A percentile compares a stretch with the other conserved stretches of the same genome.
Conservation (phyloP, 768 basidiomycete genomes). For the Lentinus tigrinus region DNA sequence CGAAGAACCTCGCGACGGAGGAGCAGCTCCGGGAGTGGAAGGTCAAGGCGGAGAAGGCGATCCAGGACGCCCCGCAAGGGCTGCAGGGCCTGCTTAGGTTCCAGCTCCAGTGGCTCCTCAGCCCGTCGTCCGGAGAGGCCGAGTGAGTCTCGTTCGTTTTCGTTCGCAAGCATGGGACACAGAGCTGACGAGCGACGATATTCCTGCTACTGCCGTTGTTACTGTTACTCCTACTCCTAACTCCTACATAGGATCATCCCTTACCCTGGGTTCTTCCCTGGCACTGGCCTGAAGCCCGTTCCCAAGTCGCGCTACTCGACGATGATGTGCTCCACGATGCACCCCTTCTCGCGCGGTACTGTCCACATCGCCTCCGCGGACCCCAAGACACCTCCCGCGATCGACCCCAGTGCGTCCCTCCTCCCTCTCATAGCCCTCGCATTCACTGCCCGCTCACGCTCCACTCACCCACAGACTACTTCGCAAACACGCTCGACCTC, state of each 20-base stretch:
- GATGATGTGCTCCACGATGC: background rate
- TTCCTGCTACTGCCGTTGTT: background rate
- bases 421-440: background rate
- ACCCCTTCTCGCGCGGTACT: conserved; percentile 5
- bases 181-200: background rate
- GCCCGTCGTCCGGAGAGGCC: background rate
- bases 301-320: background rate
- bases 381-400: conserved; percentile 21
- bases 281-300: background rate
- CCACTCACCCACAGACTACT: background rate
- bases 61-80: background rate
- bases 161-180: background rate
- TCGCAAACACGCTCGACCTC: conserved; percentile 7
- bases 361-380: conserved; percentile 25
- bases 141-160: conserved; percentile 1
- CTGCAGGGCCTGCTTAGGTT: conserved; percentile 1
- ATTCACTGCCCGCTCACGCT: background rate
- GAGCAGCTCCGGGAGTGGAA: background rate
- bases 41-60: background rate
- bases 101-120: conserved; percentile 3
- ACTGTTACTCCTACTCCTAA: no score
- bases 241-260: background rate
- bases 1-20: background rate
- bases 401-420: conserved; percentile 23
- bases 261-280: background rate